Evolutionary conservation across 148 eudicot genomes (phyloP).

Genomic region (Dianthus caryophyllus): DNA sequence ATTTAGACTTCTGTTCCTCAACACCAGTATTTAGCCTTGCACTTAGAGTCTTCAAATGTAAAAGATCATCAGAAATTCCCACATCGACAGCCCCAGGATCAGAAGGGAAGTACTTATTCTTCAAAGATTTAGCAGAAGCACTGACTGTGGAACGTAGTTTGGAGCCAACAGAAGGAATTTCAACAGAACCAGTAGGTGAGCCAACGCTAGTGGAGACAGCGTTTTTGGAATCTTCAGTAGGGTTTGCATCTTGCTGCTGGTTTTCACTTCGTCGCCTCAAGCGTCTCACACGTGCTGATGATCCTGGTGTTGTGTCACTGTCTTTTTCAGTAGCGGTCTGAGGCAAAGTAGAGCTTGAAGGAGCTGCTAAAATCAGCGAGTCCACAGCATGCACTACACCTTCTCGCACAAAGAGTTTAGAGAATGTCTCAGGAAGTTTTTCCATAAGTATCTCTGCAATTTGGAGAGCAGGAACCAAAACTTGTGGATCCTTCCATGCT

Average conservation of each 20-base stretch:
- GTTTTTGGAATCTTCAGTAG: constrained; percentile 55
- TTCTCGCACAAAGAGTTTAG: constrained; percentile 94
- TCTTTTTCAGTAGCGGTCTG: constrained; percentile 64
- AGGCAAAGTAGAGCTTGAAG: constrained; percentile 34
- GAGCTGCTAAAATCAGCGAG: constrained; percentile 49
- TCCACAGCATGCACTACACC: constrained; percentile 97
- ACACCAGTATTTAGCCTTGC: constrained; percentile 62
- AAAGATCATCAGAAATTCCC: constrained; percentile 81
- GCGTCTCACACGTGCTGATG: constrained; percentile 82
- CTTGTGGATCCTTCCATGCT: constrained; percentile 99
- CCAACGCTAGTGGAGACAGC: constrained; percentile 48
- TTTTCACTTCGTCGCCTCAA: constrained; percentile 62
- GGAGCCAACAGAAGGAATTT: constrained; percentile 49
- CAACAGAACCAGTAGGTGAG: constrained; percentile 61
- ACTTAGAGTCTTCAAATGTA: constrained; percentile 79
- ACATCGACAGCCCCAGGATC: constrained; percentile 57
- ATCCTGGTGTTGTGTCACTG: constrained; percentile 56
- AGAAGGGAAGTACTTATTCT: constrained; percentile 77
- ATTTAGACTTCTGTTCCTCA: constrained; percentile 66
- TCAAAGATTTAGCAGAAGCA: constrained; percentile 72
- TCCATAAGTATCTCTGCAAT: constrained; percentile 93
- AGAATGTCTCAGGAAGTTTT: constrained; percentile 84
- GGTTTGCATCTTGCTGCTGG: constrained; percentile 49
- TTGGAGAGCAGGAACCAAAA: constrained; percentile 91
- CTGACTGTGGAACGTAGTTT: constrained; percentile 67